Evolutionary conservation across 1,284 basidiomycete species (phyloP).

Genomic region (Irpex sp.): DNA sequence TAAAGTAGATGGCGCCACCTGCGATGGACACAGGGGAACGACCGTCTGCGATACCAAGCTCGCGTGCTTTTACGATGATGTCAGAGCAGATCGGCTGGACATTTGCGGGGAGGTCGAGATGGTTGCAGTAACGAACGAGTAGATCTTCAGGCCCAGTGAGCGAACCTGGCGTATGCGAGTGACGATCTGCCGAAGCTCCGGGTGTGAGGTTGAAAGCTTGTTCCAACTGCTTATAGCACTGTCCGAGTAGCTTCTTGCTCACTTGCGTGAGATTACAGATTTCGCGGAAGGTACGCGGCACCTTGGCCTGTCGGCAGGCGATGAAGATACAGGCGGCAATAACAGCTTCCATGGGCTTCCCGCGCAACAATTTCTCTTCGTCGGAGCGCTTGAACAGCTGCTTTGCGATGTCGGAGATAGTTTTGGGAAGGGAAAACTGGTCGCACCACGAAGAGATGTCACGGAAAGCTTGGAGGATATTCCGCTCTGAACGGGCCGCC

Average conservation of each 20-base stretch:
- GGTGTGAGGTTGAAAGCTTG: constrained; percentile 86
- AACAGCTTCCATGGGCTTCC: constrained; percentile 88
- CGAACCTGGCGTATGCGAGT: constrained; percentile 32
- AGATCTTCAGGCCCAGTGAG: constrained; percentile 77
- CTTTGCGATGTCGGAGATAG: constrained; percentile 93
- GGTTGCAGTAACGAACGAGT: constrained; percentile 92
- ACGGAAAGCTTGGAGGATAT: constrained; percentile 82
- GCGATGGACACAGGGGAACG: constrained; percentile 95
- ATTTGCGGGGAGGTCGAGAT: constrained; percentile 81
- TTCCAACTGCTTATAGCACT: constrained; percentile 91
- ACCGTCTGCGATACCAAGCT: constrained; percentile 87
- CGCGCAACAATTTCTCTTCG: constrained; percentile 89
- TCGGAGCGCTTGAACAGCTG: constrained; percentile 96
- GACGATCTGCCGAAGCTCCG: constrained; percentile 45
- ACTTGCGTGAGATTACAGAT: constrained; percentile 92
- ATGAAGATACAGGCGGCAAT: constrained; percentile 99
- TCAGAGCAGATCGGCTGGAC: constrained; percentile 82
- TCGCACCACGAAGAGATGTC: constrained; percentile 93
- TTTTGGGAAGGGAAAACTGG: constrained; percentile 91
- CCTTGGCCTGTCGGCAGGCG: constrained; percentile 91
- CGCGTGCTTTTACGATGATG: constrained; percentile 77
- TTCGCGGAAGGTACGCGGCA: constrained; percentile 93
- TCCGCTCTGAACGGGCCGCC: constrained; percentile 75
- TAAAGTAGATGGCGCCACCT: constrained; percentile 93
- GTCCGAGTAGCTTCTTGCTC: constrained; percentile 91